Evolutionary conservation across 352 stramenopile species (phyloP).

Genomic region (Pythium pyrilobum): DNA sequence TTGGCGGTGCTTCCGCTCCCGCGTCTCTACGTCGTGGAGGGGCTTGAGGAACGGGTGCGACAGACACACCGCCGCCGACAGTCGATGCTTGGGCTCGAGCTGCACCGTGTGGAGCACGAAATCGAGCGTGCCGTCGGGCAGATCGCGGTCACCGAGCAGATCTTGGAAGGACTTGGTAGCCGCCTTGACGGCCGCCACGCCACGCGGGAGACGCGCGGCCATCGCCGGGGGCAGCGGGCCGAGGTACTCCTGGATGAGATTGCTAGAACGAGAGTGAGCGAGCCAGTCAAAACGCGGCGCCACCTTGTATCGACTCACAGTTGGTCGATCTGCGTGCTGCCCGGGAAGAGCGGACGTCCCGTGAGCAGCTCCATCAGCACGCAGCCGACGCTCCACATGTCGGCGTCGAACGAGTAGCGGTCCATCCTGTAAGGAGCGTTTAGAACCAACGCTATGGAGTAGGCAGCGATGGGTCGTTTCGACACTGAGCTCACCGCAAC

Average conservation of each 20-base stretch:
- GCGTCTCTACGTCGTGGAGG: conserved; percentile 47
- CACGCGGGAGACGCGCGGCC: conserved; percentile 45
- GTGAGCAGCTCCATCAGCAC: conserved; percentile 72
- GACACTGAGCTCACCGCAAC: too few relatives aligned
- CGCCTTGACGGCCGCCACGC: conserved; percentile 29
- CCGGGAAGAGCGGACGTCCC: conserved; percentile 68
- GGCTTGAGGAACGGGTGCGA: conserved; percentile 50
- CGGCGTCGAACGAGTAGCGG: conserved; percentile 76
- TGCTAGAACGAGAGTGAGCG: conserved; percentile 25
- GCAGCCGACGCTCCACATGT: conserved; percentile 80
- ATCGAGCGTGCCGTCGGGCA: conserved; percentile 61
- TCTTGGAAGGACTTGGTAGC: conserved; percentile 42
- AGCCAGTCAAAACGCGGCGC: too few relatives aligned
- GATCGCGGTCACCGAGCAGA: conserved; percentile 29
- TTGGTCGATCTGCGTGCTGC: conserved; percentile 76
- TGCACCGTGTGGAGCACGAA: conserved; percentile 59
- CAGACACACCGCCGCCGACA: conserved; percentile 47
- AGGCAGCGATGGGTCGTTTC: too few relatives aligned
- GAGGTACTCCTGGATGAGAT: conserved; percentile 67
- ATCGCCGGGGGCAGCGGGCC: conserved; percentile 45
- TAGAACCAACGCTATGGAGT: too few relatives aligned
- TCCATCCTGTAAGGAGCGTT: conserved; percentile 52
- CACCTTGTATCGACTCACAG: conserved; percentile 48
- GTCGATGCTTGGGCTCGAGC: conserved; percentile 49
- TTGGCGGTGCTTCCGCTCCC: conserved; percentile 29